phyloP scores from a whole-genome alignment of 2,329 filamentous ascomycete genomes.

The Diaporthe sp. region DNA sequence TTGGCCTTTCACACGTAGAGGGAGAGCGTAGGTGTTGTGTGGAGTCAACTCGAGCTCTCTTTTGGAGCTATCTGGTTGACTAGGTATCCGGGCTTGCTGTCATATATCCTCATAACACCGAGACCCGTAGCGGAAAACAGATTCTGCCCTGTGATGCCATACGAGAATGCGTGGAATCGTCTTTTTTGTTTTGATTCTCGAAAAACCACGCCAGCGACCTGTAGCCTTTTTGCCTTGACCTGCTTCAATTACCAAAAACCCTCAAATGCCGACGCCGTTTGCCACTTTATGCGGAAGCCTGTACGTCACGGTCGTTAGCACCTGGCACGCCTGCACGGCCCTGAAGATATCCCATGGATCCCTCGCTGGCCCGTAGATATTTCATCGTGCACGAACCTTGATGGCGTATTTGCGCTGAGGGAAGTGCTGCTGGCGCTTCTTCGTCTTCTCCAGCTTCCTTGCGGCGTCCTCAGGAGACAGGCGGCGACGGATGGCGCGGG shows the following conservation, averaged over 20 bases:
- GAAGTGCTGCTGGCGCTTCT: conserved; percentile 97
- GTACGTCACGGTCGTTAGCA: conserved; percentile 18
- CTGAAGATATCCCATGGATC: not conserved
- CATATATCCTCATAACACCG: conserved; percentile 41
- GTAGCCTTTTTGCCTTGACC: conserved; percentile 38
- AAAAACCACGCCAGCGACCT: conserved; percentile 40
- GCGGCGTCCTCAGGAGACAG: conserved; percentile 92
- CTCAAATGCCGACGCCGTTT: conserved; percentile 37
- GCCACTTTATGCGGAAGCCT: conserved; percentile 40
- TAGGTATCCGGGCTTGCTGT: conserved; percentile 39
- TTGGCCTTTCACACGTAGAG: conserved; percentile 15
- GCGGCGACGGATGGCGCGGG: conserved; percentile 95
- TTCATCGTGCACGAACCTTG: conserved; percentile 76
- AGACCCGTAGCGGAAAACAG: conserved; percentile 41
- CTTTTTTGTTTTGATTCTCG: conserved; percentile 37
- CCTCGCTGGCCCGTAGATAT: not conserved
- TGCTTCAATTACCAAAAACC: conserved; percentile 40
- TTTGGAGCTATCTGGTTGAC: conserved; percentile 41
- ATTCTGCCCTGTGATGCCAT: conserved; percentile 40
- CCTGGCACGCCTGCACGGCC: not conserved
- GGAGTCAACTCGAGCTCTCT: conserved; percentile 40
- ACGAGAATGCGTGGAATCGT: conserved; percentile 37
- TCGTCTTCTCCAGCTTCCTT: conserved; percentile 90
- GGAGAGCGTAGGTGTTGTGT: conserved; percentile 26
- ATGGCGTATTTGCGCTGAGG: conserved; percentile 98